Evolutionary conservation across 2,329 filamentous ascomycete genomes (phyloP), one percentile per base, ranked within the genome.

Genomic region (Alternaria sp.): DNA sequence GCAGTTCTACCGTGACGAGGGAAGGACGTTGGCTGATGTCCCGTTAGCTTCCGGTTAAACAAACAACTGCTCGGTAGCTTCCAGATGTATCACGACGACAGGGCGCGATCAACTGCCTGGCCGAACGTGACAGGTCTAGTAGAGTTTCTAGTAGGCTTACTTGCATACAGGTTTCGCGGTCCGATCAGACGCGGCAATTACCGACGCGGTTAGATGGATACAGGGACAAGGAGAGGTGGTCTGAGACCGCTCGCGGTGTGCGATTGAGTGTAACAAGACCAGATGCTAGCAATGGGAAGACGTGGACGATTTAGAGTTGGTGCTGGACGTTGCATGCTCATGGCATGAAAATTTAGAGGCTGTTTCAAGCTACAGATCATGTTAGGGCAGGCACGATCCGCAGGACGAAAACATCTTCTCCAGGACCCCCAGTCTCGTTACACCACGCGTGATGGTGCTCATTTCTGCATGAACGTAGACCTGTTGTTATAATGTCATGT

Each of bases 1-100:
- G 65, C 56, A 57, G 57, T 62, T 72, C 52, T 68, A 45, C 67
- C 68, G 68, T 52, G 53, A 61, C 63, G 52, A 59, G 44, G 57
- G 61, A 51, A 59, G 57, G 56, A 64, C 59, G 23, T 54, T 49
- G 44, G 61, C 59, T 61, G 61, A 57, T 54, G 60, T 62, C 54
- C 50, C 59, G 62, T 67, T 59, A 62, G 62, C 59, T 49, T 56
- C 50, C 55, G 59, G 55, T 25, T 17, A 40, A 19, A 43, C 13
- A 44, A 32, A 50, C 47, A 40, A 43, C 36, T 51, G 53, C 53
- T 46, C 43, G 44, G 49, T 47, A 57, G 62, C 26, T 55, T 54
- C 47, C 46, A 66, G 47, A 26, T 25, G 45, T 30, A 30, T 36
- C 32, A 36, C n/a, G 32, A 36, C 32, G 55, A 23, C 47, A 40